A percentile compares a stretch with the other conserved stretches of the same genome.
Conservation (phyloP, 352 stramenopile species). For the Phytophthora foliorum region DNA sequence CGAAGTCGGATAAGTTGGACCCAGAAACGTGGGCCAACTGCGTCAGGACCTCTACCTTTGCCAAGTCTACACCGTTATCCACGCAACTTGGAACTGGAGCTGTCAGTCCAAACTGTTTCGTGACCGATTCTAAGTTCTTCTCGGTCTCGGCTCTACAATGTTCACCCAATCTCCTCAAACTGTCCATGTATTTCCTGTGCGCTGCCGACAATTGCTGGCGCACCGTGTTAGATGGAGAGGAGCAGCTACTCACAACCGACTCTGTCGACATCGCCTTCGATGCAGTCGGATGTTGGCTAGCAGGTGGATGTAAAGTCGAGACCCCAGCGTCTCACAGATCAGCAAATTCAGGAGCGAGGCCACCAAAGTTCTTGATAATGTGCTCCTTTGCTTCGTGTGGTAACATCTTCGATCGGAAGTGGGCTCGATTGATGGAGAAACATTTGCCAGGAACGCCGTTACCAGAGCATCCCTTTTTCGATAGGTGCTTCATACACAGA, state of each 20-base stretch:
- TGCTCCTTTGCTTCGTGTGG: neutral
- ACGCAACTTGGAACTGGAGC: neutral
- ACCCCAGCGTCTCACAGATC: conserved; percentile 1
- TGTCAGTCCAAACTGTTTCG: neutral
- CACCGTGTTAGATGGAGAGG: neutral
- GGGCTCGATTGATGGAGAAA: conserved; percentile 5
- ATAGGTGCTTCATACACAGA: conserved; percentile 14
- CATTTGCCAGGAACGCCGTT: conserved; percentile 2
- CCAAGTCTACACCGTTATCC: neutral
- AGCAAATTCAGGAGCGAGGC: conserved; percentile 3
- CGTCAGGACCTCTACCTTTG: neutral
- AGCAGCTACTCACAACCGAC: neutral
- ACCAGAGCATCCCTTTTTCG: neutral
- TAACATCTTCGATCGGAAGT: conserved; percentile 1
- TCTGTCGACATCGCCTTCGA: neutral
- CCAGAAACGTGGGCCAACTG: neutral
- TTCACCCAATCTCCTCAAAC: conserved; percentile 4
- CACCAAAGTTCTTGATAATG: neutral
- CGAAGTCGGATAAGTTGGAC: conserved; percentile 1
- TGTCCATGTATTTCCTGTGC: conserved; percentile 3
- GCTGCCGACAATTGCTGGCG: neutral
- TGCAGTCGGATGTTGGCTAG: neutral
- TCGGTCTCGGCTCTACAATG: conserved; percentile 4
- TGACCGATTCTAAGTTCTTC: neutral
- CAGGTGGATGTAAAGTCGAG: neutral